Evolutionary conservation across 2,329 filamentous ascomycete genomes (phyloP), one percentile per base, ranked within the genome.

Genomic region (Rutstroemia sydowiana): DNA sequence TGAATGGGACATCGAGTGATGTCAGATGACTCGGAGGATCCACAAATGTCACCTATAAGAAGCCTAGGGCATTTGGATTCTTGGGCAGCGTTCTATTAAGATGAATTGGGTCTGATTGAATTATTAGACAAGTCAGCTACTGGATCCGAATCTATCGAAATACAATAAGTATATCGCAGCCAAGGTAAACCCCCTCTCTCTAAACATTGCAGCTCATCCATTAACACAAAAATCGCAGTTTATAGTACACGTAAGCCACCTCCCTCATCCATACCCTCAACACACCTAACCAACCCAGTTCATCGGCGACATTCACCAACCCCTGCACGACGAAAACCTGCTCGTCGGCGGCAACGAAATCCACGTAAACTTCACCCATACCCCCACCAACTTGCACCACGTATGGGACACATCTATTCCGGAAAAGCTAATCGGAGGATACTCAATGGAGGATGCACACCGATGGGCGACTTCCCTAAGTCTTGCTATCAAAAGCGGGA

Each of bases 321-420:
- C 82, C 28, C 70, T 86, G 52, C 82, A 86, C 65, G 78, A 77
- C 49, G 82, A 86, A 67, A 74, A 83, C 51, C 76, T 84, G 6
- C 73, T 75, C 2, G 70, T 75, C 20, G 86, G 86, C 49, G 85
- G 85, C 0, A 90, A 89, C 59, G 75, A 76, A 10, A 85, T 89
- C 59, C 66, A 73, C 13, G 85, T 89, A 1, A 71, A 69, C 14
- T 89, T 82, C 69, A 72, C 81, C 23, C 75, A 74, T 3, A 65
- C 68, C 28, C 66, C 71, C 26, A 74, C 78, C 51, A 89, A 89
- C 63, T 73, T 89, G 39, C 86, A 89, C 63, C 76, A 84, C 53
- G 78, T 88, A 14, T 89, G 85, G 85, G 86, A 89, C 63, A 80
- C 77, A 48, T 78, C 76, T 58, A 88, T 88, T 56, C 75, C 80